Percentiles rank a stretch among this genome's conserved stretches.
Evolutionary conservation across 1,284 basidiomycete species (phyloP).

Genomic region (Boletus subluridellus): DNA sequence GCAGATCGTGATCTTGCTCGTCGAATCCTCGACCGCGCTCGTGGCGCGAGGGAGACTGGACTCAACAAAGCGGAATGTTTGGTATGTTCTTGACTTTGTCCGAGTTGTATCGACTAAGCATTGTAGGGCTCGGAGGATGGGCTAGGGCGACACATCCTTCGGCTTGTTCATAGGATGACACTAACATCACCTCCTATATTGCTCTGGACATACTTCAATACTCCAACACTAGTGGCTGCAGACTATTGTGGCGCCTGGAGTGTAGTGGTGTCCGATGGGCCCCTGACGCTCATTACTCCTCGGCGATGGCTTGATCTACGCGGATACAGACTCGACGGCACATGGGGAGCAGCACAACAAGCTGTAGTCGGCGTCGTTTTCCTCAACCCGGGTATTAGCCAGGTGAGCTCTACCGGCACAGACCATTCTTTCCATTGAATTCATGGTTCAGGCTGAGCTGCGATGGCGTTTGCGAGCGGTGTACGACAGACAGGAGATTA

Average conservation of each 20-base stretch:
- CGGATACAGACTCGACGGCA: slow-evolving; percentile 55
- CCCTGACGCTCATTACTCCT: slow-evolving; percentile 51
- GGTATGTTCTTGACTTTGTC: slow-evolving; percentile 39
- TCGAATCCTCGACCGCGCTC: slow-evolving; percentile 43
- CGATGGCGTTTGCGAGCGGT: slow-evolving; percentile 62
- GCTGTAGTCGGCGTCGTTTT: slow-evolving; percentile 66
- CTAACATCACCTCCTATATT: slow-evolving; percentile 51
- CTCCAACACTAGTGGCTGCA: slow-evolving; percentile 46
- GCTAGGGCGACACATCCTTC: slow-evolving; percentile 22
- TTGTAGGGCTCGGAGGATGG: slow-evolving; percentile 17
- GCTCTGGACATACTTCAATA: slow-evolving; percentile 66
- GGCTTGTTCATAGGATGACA: slow-evolving; percentile 43
- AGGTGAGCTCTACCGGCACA: slow-evolving; percentile 46
- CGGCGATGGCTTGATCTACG: slow-evolving; percentile 75
- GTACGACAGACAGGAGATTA: slow-evolving; percentile 74
- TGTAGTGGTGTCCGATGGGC: slow-evolving; percentile 48
- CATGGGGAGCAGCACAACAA: slow-evolving; percentile 67
- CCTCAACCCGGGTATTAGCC: slow-evolving; percentile 67
- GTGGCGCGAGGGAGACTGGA: slow-evolving; percentile 44
- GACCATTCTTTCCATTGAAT: slow-evolving; percentile 2
- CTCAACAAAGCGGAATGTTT: slow-evolving; percentile 45
- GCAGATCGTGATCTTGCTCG: slow-evolving; percentile 38
- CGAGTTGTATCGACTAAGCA: slow-evolving; percentile 6
- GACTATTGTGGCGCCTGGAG: slow-evolving; percentile 56
- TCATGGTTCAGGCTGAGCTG: slow-evolving; percentile 52